Conservation (phyloP, 768 basidiomycete species). For the Phylloporus sp. region DNA sequence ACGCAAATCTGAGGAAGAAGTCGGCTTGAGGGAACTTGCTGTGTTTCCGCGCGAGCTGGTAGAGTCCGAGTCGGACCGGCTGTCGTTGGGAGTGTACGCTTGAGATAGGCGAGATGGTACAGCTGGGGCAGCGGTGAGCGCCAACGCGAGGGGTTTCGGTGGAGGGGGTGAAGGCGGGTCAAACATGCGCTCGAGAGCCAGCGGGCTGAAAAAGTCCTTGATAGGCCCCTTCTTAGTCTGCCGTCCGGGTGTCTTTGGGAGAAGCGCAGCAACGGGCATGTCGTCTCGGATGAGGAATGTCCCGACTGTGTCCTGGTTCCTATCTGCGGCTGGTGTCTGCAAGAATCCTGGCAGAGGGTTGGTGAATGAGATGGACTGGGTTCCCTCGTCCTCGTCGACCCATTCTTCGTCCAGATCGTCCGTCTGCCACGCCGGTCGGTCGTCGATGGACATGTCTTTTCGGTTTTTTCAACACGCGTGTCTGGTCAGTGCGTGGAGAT, state of each 20-base stretch:
- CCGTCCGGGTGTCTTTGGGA: slow-evolving; percentile 64
- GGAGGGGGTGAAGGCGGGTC: slow-evolving; percentile 84
- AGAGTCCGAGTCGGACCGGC: slow-evolving; percentile 25
- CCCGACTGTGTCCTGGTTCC: slow-evolving; percentile 42
- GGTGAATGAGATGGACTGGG: slow-evolving; percentile 59
- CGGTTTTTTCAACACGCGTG: slow-evolving; percentile 7
- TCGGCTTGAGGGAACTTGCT: slow-evolving; percentile 8
- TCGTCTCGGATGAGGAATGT: slow-evolving; percentile 79
- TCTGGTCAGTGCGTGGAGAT: neutral
- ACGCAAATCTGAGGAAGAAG: slow-evolving; percentile 7
- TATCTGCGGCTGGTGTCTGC: slow-evolving; percentile 39
- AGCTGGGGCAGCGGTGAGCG: slow-evolving; percentile 27
- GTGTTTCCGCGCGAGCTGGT: slow-evolving; percentile 9
- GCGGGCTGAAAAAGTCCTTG: slow-evolving; percentile 85
- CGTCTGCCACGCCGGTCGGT: slow-evolving; percentile 76
- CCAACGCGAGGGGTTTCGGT: slow-evolving; percentile 15
- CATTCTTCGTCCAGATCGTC: slow-evolving; percentile 92
- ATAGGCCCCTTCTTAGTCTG: slow-evolving; percentile 51
- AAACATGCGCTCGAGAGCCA: slow-evolving; percentile 88
- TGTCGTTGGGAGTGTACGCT: slow-evolving; percentile 32
- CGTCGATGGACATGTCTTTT: slow-evolving; percentile 7
- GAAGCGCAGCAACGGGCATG: slow-evolving; percentile 47
- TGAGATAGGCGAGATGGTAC: slow-evolving; percentile 38
- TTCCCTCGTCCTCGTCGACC: slow-evolving; percentile 59
- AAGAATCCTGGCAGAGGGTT: slow-evolving; percentile 48